Conservation (phyloP, 2,329 filamentous ascomycete genomes). For the Pyrenophora teres region DNA sequence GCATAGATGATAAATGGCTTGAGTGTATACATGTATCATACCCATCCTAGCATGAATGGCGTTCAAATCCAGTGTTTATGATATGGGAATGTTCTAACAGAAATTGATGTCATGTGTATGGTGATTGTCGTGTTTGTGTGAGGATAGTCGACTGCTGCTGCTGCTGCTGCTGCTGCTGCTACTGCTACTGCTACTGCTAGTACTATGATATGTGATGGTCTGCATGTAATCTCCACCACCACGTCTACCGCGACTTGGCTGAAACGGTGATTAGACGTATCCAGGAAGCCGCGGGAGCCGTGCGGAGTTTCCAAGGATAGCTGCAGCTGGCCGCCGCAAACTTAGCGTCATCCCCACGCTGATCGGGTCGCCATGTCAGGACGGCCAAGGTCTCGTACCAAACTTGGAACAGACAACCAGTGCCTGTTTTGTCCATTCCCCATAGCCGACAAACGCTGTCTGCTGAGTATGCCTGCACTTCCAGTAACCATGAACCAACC, state of each 20-base stretch:
- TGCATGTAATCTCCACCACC: too few species aligned
- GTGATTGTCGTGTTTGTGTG: too few species aligned
- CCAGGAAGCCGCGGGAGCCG: not conserved
- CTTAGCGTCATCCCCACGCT: constrained; percentile 16
- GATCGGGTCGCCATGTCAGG: not conserved
- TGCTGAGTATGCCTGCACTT: not conserved
- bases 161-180: too few species aligned
- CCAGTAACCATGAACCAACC: constrained; percentile 4
- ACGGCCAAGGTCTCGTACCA: constrained; percentile 9
- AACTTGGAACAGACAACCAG: not conserved
- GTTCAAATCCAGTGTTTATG: constrained; percentile 15
- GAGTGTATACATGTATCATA: constrained; percentile 37
- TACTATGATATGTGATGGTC: too few species aligned
- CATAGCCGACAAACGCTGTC: not conserved
- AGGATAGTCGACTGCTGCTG: too few species aligned
- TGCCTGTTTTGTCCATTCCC: not conserved
- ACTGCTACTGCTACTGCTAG: too few species aligned
- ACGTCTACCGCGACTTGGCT: too few species aligned
- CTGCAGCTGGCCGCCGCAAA: constrained; percentile 1
- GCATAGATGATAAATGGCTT: constrained; percentile 21
- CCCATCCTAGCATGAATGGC: constrained; percentile 31
- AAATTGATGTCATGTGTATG: too few species aligned
- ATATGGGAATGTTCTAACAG: not conserved
- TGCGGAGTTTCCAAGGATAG: constrained; percentile 5
- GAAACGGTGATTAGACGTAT: too few species aligned